Evolutionary conservation across 1,284 basidiomycete genomes (phyloP), one percentile per base, ranked within the genome.

Genomic region (Heterobasidion irregulare): DNA sequence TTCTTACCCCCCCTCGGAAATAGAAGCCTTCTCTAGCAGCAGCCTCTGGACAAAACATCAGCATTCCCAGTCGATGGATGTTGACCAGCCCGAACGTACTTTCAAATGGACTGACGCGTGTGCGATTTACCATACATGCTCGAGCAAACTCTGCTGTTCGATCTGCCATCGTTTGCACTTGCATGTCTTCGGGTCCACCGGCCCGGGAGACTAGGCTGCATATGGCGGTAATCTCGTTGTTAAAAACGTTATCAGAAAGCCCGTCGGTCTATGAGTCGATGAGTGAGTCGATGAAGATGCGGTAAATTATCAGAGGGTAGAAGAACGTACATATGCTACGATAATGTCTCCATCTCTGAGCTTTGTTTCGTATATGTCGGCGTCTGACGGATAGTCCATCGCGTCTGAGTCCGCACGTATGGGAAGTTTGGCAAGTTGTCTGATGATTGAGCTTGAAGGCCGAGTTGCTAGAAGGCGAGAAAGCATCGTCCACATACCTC

Each of bases 221-320:
- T 53, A 92, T 83, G 35, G 81, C 75, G 38, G 80, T 72, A 58
- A 91, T 76, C 64, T 93, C 89, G 10, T 79, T 69, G 7, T 83
- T 76, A 62, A 87, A 92, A 26, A 94, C 88, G 64, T 95, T 95
- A 66, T 95, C 93, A 38, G 87, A 84, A 49, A 94, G 72, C 1
- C 92, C 92, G 64, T 95, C 92, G 18, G 92, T 94, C 82, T 91
- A 71, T 59, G 47, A 45, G 53, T 47, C 7, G 50, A n/a, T 44
- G 43, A 34, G 9, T 52, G 43, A 53, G 36, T 18, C 18, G 45
- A 26, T 26, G 50, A 15, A 15, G 50, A 33, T 19, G 19, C n/a
- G 36, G 13, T 43, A 46, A 36, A 15, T 35, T 2, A 7, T 8
- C 5, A 26, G 26, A 26, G 26, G 26, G 26, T 26, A 51, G 48